phyloP scores from a whole-genome alignment of 371 early-diverging fungal species.

The Lichtheimia ornata region DNA sequence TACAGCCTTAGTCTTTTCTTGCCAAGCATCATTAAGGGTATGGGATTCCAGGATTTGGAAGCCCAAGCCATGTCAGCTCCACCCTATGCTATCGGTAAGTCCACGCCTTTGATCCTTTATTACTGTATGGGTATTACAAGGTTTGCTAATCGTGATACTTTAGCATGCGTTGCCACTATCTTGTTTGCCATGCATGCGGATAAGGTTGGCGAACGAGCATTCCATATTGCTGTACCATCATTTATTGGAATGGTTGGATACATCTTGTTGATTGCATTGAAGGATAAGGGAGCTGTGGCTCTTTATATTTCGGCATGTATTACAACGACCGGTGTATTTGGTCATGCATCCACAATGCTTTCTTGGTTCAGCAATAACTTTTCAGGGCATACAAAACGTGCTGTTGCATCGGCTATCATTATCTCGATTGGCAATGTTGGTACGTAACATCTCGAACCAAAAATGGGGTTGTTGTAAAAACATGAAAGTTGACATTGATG shows the following conservation, averaged over 20 bases:
- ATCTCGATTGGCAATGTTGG: slow-evolving; percentile 53
- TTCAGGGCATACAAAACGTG: slow-evolving; percentile 68
- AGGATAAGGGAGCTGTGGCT: slow-evolving; percentile 18
- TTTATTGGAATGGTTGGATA: slow-evolving; percentile 66
- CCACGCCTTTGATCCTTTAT: background rate
- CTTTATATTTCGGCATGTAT: slow-evolving; percentile 57
- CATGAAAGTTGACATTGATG: too few species aligned
- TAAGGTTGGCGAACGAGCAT: slow-evolving; percentile 59
- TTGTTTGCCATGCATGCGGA: slow-evolving; percentile 67
- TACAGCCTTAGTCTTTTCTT: slow-evolving; percentile 69
- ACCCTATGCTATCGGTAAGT: slow-evolving; percentile 18
- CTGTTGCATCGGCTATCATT: slow-evolving; percentile 60
- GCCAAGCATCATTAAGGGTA: slow-evolving; percentile 70
- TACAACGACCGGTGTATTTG: slow-evolving; percentile 58
- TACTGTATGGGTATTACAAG: background rate
- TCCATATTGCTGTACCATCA: slow-evolving; percentile 63
- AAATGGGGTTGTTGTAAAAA: too few species aligned
- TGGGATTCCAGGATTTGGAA: slow-evolving; percentile 58
- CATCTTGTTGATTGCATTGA: slow-evolving; percentile 53
- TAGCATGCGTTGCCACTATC: slow-evolving; percentile 58
- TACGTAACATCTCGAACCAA: too few species aligned
- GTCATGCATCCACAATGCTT: slow-evolving; percentile 59
- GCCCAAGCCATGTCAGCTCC: slow-evolving; percentile 51
- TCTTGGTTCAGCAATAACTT: slow-evolving; percentile 66
- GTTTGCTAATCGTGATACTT: background rate